Evolutionary conservation across 1,284 basidiomycete species (phyloP), one percentile per base, ranked within the genome.

Genomic region (Leccinum glutinopallens): DNA sequence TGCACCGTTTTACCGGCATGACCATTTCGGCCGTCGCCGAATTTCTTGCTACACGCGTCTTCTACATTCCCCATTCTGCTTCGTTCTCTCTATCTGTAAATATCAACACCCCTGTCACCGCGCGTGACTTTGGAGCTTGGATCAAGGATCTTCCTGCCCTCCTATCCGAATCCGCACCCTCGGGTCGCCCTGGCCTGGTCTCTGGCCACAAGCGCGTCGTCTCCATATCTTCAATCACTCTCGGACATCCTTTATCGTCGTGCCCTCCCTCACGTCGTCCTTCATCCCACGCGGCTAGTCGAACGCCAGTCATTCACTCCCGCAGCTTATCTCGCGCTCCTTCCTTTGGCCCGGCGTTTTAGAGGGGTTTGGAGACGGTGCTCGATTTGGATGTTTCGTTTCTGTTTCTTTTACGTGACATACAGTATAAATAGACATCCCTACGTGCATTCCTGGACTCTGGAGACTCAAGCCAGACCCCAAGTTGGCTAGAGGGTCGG

Each of bases 1-100:
- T 94, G 81, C 83, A 87, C 67, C 90, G 95, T 61, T 98, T 98
- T 79, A 86, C 93, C 25, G 97, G 97, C 67, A 96, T 99, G 87
- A 95, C 94, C 25, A 25, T 25, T 17, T 82, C 83, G 56, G 84
- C 85, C 63, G 94, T 98, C 49, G 96, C 97, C 1, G 87, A 91
- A 33, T 96, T 94, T 76, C 85, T 99, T 59, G 89, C 94, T 63
- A 85, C 87, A 67, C 87, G 87, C 60, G 93, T 99, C 12, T 96
- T 99, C 75, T 94, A 91, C 77, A 86, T 96, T 69, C 86, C 94
- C 43, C 60, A 64, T 17, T 66, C 70, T 33, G 67, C 66, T 46
- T 74, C 71, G 3, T 73, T 71, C 13, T 70, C 72, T 76, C 83
- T 54, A 1, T 71, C 59, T 2, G 58, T 60, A 8, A 66, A 60